These are phyloP conservation scores for Hypocrella siamensis DNA, from an alignment of 2,329 filamentous ascomycete species.

Conservation along the genomic window DNA sequence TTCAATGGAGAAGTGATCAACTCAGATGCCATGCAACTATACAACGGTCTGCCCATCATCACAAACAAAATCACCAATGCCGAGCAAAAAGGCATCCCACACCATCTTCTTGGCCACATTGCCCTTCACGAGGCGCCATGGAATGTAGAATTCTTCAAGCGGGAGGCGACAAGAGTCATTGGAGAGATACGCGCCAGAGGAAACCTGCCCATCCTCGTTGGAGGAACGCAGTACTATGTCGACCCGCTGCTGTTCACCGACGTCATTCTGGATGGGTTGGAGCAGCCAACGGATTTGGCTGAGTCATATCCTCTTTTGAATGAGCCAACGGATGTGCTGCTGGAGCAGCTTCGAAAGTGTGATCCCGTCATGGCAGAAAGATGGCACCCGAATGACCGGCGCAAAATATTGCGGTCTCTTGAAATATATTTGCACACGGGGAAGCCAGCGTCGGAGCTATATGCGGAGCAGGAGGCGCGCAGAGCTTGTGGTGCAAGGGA, in stretches of 20 bases:
- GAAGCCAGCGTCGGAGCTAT: conserved; percentile 68
- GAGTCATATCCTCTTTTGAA: conserved; percentile 53
- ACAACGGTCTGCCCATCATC: conserved; percentile 78
- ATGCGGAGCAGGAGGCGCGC: conserved; percentile 53
- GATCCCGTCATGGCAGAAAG: conserved; percentile 79
- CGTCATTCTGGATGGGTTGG: conserved; percentile 34
- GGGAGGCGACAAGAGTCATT: conserved; percentile 53
- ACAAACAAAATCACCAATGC: conserved; percentile 76
- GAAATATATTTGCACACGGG: conserved; percentile 83
- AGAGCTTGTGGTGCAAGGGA: conserved; percentile 14
- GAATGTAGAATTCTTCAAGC: conserved; percentile 65
- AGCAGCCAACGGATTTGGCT: conserved; percentile 15
- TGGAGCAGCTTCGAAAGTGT: conserved; percentile 58
- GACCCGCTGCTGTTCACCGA: conserved; percentile 69
- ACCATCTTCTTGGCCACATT: conserved; percentile 76
- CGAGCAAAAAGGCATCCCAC: conserved; percentile 66
- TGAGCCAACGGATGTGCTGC: conserved; percentile 53
- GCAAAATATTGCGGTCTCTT: conserved; percentile 79
- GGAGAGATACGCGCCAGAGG: conserved; percentile 63
- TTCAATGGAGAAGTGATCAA: conserved; percentile 95
- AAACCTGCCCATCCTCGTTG: conserved; percentile 77
- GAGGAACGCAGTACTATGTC: conserved; percentile 90
- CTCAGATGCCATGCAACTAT: conserved; percentile 96
- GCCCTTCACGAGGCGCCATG: conserved; percentile 63
- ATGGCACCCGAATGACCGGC: conserved; percentile 87